Evolutionary conservation across 495 filamentous ascomycete genomes (phyloP).

Genomic region (Xylaria telfairii): DNA sequence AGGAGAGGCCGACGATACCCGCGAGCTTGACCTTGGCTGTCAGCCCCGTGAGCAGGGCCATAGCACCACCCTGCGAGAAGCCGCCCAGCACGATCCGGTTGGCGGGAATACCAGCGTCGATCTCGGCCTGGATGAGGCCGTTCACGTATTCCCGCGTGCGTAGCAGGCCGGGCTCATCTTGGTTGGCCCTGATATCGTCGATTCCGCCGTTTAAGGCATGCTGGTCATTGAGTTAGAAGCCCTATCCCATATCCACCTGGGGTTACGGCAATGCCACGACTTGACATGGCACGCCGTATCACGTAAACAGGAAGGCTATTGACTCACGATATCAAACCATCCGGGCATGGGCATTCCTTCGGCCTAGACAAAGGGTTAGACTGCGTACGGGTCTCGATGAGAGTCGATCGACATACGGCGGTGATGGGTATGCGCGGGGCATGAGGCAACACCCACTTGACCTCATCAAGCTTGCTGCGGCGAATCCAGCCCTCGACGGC

Average conservation of each 20-base stretch:
- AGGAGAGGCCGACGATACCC: constrained; percentile 85
- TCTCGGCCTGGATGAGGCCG: constrained; percentile 78
- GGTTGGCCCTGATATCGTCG: constrained; percentile 43
- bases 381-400: background rate
- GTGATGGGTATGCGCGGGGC: constrained; percentile 91
- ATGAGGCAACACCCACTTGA: constrained; percentile 92
- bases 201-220: constrained; percentile 33
- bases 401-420: constrained; percentile 60
- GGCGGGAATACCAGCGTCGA: constrained; percentile 80
- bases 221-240: constrained; percentile 26
- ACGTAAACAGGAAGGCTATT: constrained; percentile 30
- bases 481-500: constrained; percentile 91
- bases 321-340: constrained; percentile 88
- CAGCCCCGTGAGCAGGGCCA: constrained; percentile 67
- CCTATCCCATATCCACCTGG: too few species aligned
- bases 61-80: constrained; percentile 63
- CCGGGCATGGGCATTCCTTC: constrained; percentile 84
- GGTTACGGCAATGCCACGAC: background rate
- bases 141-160: constrained; percentile 77
- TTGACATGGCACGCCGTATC: background rate
- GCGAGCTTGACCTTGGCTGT: constrained; percentile 78
- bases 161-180: constrained; percentile 84
- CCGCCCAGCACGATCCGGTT: constrained; percentile 83
- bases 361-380: constrained; percentile 58
- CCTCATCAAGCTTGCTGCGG: constrained; percentile 82